Evolutionary conservation across 2,329 filamentous ascomycete genomes (phyloP).

Genomic region (Drechslerella dactyloides): DNA sequence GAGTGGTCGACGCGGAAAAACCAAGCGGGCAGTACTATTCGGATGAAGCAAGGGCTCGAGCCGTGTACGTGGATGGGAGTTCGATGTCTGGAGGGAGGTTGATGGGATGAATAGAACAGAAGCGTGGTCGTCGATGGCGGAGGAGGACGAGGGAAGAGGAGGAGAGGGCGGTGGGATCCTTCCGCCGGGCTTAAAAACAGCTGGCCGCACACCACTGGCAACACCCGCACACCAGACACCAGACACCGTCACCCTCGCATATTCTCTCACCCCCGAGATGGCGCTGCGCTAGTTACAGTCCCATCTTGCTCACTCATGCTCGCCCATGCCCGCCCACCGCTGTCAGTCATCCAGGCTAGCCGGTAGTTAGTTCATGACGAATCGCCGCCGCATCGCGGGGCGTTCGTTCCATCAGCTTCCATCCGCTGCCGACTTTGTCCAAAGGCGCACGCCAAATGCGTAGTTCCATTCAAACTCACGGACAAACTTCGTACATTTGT

Average conservation of each 20-base stretch:
- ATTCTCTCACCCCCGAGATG: constrained; percentile 10
- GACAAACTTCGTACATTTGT: not conserved
- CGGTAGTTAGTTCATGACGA: not conserved
- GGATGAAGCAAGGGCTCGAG: no score
- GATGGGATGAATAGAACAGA: no score
- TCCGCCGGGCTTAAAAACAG: constrained; percentile 40
- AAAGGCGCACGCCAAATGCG: constrained; percentile 23
- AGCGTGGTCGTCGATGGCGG: constrained; percentile 12
- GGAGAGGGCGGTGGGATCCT: constrained; percentile 42
- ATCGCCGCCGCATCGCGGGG: constrained; percentile 30
- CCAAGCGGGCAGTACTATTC: no score
- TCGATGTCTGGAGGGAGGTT: not conserved
- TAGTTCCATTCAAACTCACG: not conserved
- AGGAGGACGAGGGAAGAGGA: constrained; percentile 14
- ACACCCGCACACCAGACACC: not conserved
- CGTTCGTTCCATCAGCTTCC: constrained; percentile 43
- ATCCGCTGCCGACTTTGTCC: constrained; percentile 11
- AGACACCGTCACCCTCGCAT: not conserved
- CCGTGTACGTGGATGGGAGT: no score
- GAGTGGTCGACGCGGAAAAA: no score
- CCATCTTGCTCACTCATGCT: no score
- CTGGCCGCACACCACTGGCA: constrained; percentile 5
- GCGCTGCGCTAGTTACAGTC: constrained; percentile 22
- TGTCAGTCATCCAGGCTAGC: not conserved
- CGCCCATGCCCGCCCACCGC: no score